Conservation (phyloP, 306 rosid species). For the Gastrolobium villosum region DNA sequence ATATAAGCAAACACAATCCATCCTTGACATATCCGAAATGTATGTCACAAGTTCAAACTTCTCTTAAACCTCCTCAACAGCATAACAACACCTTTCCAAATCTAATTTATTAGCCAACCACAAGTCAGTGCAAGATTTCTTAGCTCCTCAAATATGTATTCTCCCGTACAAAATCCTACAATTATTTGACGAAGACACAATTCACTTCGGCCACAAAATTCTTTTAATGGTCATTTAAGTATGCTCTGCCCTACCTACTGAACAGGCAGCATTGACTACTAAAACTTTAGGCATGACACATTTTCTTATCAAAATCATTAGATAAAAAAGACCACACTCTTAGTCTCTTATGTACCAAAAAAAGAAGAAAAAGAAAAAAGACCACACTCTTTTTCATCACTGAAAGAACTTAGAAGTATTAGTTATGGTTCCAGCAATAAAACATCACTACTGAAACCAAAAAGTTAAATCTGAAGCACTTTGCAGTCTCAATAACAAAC, state of each 20-base stretch:
- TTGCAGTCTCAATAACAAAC: not conserved
- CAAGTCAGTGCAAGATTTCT: not conserved
- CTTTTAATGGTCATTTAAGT: not conserved
- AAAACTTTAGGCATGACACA: not conserved
- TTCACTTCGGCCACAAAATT: constrained; percentile 1
- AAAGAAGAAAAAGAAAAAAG: not conserved
- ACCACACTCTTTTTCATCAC: not conserved
- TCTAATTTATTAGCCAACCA: constrained; percentile 6
- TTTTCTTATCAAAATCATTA: not conserved
- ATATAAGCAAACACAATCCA: not conserved
- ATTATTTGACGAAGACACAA: not conserved
- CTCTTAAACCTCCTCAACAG: constrained; percentile 20
- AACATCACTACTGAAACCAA: not conserved
- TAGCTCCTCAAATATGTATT: not conserved
- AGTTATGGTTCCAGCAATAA: not conserved
- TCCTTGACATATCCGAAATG: constrained; percentile 20
- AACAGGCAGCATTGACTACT: not conserved
- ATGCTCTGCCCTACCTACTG: constrained; percentile 6
- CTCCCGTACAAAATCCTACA: constrained; percentile 10
- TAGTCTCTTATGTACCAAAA: no score
- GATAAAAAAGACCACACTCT: not conserved
- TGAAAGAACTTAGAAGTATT: not conserved
- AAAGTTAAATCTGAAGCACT: constrained; percentile 12
- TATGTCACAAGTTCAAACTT: constrained; percentile 8
- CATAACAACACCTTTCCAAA: constrained; percentile 11